phyloP scores from a whole-genome alignment of 1,284 basidiomycete genomes.

The Heterobasidion irregulare region DNA sequence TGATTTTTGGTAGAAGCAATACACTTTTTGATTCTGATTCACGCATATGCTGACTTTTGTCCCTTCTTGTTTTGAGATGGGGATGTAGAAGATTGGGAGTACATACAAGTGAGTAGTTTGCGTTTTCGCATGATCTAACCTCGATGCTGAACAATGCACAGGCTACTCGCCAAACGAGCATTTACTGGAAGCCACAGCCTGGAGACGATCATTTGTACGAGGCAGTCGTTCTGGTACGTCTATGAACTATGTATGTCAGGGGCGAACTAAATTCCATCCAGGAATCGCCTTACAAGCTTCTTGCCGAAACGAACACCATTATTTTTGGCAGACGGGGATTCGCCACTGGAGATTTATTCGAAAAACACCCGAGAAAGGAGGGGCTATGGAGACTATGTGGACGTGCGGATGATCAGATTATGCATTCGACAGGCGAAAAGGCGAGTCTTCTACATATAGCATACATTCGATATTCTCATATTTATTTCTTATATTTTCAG shows the following conservation, averaged over 20 bases:
- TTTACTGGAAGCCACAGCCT: not conserved
- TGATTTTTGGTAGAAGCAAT: not conserved
- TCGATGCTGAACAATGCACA: not conserved
- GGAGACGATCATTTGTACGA: not conserved
- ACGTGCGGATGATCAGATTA: constrained; percentile 14
- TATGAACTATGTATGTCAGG: not conserved
- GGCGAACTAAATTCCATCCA: not conserved
- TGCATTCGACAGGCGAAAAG: constrained; percentile 25
- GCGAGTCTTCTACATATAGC: constrained; percentile 7
- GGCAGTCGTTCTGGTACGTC: not conserved
- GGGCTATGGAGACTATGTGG: constrained; percentile 15
- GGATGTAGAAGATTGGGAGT: not conserved
- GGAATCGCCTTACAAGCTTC: not conserved
- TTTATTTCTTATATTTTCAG: constrained; percentile 3
- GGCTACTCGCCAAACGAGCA: not conserved
- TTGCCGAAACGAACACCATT: not conserved
- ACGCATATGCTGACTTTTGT: not conserved
- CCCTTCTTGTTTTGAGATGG: not conserved
- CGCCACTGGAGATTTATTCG: constrained; percentile 16
- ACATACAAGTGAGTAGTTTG: not conserved
- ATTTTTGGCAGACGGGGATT: not conserved
- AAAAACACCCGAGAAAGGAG: constrained; percentile 18
- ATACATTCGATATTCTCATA: not conserved
- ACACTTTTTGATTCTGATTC: too few relatives aligned
- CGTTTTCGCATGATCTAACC: not conserved